These are phyloP conservation scores for Cetraspora pellucida DNA, from an alignment of 192 early-diverging fungal species.

Conservation along the genomic window DNA sequence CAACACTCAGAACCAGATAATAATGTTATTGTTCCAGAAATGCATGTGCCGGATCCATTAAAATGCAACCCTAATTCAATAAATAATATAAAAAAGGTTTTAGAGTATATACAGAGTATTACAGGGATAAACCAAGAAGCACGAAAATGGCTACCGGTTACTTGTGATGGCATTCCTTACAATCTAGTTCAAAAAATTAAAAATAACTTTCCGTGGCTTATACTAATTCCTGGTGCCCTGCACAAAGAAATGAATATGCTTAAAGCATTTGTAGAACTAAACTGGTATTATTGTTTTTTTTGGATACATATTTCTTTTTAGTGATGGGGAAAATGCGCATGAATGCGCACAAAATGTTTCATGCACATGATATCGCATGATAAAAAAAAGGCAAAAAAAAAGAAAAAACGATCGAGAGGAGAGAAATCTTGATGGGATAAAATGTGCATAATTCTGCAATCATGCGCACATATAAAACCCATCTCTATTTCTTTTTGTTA, in stretches of 20 bases:
- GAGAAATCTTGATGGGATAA: too few species aligned
- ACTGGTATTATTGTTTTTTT: neutral
- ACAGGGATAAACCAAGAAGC: neutral
- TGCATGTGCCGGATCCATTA: slow-evolving; percentile 11
- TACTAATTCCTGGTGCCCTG: neutral
- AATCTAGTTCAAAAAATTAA: neutral
- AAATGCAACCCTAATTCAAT: slow-evolving; percentile 2
- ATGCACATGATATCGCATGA: too few species aligned
- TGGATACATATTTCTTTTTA: too few species aligned
- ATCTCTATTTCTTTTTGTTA: too few species aligned
- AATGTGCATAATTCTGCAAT: too few species aligned
- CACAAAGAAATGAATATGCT: too few species aligned
- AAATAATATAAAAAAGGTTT: slow-evolving; percentile 4
- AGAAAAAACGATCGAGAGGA: too few species aligned
- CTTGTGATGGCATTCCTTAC: slow-evolving; percentile 24
- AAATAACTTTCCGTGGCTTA: neutral
- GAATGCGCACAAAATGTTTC: too few species aligned
- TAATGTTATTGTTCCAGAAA: neutral
- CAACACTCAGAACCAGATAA: neutral
- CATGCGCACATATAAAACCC: neutral
- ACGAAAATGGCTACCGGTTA: neutral
- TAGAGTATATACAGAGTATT: neutral
- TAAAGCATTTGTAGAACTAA: slow-evolving; percentile 9
- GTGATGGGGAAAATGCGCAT: too few species aligned
- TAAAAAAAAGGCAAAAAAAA: too few species aligned